These are phyloP conservation scores for Wickerhamomyces kurtzmanii DNA, from an alignment of 805 yeast genomes.

Conservation along the genomic window DNA sequence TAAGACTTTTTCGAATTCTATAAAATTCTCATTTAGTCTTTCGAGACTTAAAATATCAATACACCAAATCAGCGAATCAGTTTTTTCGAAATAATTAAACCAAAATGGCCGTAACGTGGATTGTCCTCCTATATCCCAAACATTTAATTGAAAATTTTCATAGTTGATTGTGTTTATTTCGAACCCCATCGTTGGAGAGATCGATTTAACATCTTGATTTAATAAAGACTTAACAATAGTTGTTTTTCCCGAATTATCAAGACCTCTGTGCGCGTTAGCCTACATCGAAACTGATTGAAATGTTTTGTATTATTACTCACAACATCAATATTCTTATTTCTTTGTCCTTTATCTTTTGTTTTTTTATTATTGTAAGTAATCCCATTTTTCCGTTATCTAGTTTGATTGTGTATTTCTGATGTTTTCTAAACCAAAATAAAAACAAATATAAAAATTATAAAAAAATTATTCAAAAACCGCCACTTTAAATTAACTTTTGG, in stretches of 20 bases:
- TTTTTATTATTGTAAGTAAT: constrained; percentile 64
- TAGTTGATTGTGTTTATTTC: constrained; percentile 53
- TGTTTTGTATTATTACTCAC: constrained; percentile 10
- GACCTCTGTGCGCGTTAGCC: constrained; percentile 34
- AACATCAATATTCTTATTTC: constrained; percentile 68
- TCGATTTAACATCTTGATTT: constrained; percentile 35
- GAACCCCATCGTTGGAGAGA: constrained; percentile 89
- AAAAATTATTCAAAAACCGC: too few relatives aligned
- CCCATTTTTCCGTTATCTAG: constrained; percentile 54
- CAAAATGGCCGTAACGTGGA: constrained; percentile 75
- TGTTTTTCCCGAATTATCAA: constrained; percentile 89
- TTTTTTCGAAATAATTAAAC: constrained; percentile 83
- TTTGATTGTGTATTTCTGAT: too few relatives aligned
- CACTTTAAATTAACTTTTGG: too few relatives aligned
- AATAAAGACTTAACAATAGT: constrained; percentile 61
- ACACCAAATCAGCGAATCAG: constrained; percentile 78
- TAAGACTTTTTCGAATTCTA: constrained; percentile 54
- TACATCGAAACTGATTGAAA: not conserved
- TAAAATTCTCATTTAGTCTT: constrained; percentile 53
- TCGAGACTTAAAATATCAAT: constrained; percentile 52
- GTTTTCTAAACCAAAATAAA: too few relatives aligned
- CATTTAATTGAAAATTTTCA: constrained; percentile 30
- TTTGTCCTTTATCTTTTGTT: constrained; percentile 71
- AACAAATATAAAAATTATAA: too few relatives aligned
- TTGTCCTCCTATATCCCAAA: constrained; percentile 95